A percentile compares a stretch with the other conserved stretches of the same genome.
phyloP scores from a whole-genome alignment of 1,284 basidiomycete genomes.

The Rhodotorula glutinis region DNA sequence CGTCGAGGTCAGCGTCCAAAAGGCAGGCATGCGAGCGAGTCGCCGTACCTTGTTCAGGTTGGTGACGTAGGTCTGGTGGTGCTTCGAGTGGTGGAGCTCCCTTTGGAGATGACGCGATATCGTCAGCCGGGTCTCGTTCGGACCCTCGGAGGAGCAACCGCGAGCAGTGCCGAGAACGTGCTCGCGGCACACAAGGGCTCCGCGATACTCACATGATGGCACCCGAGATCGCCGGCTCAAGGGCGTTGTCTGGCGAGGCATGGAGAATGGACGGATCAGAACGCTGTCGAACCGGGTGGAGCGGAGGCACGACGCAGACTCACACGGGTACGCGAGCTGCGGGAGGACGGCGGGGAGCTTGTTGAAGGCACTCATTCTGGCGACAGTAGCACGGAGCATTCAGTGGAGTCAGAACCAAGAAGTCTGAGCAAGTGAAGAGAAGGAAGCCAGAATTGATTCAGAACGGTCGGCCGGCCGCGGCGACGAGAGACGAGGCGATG shows the following conservation, averaged over 20 bases:
- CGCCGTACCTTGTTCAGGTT: conserved; percentile 34
- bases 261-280: background rate
- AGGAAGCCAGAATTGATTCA: background rate
- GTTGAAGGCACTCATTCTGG: conserved; percentile 23
- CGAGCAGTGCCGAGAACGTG: too few species aligned
- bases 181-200: too few species aligned
- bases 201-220: conserved; percentile 63
- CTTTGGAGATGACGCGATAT: conserved; percentile 67
- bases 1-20: too few species aligned
- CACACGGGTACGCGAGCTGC: conserved; percentile 74
- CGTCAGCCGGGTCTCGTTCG: too few species aligned
- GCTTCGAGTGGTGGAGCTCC: conserved; percentile 85
- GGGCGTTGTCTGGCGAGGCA: conserved; percentile 59
- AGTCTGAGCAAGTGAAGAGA: background rate
- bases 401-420: background rate
- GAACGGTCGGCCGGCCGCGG: too few species aligned
- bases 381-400: conserved; percentile 13
- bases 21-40: too few species aligned
- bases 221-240: conserved; percentile 48
- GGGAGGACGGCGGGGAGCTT: conserved; percentile 61
- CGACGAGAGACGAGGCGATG: too few species aligned
- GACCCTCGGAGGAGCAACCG: too few species aligned
- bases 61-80: conserved; percentile 57
- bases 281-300: too few species aligned
- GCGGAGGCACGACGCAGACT: background rate